Base-by-base conservation (phyloP, 2,329 filamentous ascomycete genomes). In the Penicillium capsulatum region DNA sequence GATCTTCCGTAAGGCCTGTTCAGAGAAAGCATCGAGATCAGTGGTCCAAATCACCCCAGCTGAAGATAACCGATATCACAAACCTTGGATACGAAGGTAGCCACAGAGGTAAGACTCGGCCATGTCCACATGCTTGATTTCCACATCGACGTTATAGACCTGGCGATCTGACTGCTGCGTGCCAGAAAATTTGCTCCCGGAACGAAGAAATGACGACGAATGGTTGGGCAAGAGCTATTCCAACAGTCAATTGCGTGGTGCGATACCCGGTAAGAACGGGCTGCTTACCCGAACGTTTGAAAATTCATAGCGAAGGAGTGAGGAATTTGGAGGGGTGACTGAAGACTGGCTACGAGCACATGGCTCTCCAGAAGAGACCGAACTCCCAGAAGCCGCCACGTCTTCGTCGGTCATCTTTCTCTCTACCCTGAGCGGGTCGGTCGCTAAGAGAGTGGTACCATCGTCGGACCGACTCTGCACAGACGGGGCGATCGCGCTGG, bases 61-160 rank as follows among this genome's bases (percentile, higher is more conserved):
- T n/a, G n/a, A n/a, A n/a, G n/a, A n/a, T n/a, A n/a, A n/a, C n/a
- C n/a, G n/a, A n/a, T n/a, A n/a, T n/a, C n/a, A n/a, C 55, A 44
- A 44, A 90, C 91, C 91, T 83, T 96, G 86, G 51, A 98, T 98
- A 53, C 86, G 85, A 50, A 98, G 73, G 65, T 96, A 97, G 34
- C 92, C 92, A 61, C 91, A 97, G 5, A 98, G 74, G 57, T 91
- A 96, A 4, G 90, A 96, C 63, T 97, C 88, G 39, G 82, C 79
- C 76, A 97, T 84, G 61, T 97, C 89, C 31, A 97, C 89, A 67
- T 96, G 84, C 67, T 97, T 95, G 53, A 98, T 88, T 61, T 96
- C 90, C 2, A 98, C 92, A 58, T 96, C 86, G 1, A 98, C 92
- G 47, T 95, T 88, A 63, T 98, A 98, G 7, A 86, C 79, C 61